A percentile compares a stretch with the other conserved stretches of the same genome.
Evolutionary conservation across 2,329 filamentous ascomycete genomes (phyloP).

Genomic region (Colletotrichum sojae): DNA sequence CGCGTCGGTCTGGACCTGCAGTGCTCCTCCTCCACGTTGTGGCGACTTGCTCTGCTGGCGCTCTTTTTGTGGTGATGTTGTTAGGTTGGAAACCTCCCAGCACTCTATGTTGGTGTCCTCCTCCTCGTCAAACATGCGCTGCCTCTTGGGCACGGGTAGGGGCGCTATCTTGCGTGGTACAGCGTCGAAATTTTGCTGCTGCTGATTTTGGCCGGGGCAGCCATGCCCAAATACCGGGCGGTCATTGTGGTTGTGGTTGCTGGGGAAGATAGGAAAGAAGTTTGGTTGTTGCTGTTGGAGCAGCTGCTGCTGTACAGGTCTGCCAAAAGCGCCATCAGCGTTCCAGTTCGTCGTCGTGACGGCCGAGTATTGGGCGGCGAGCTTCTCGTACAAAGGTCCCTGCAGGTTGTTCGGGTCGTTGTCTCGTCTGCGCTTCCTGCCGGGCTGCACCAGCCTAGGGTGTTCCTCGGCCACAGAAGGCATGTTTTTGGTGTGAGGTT

Average conservation of each 20-base stretch:
- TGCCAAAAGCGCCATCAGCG: conserved; percentile 40
- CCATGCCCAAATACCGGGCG: conserved; percentile 27
- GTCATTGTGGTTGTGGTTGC: conserved; percentile 17
- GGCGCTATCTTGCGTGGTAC: conserved; percentile 31
- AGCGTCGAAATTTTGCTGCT: conserved; percentile 16
- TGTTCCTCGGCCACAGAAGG: conserved; percentile 42
- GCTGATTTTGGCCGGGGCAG: conserved; percentile 11
- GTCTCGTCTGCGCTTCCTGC: conserved; percentile 42
- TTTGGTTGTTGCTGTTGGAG: conserved; percentile 28
- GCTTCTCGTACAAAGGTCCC: conserved; percentile 40
- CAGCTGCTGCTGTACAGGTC: conserved; percentile 37
- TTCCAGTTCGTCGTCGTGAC: conserved; percentile 31
- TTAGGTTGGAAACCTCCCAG: not conserved
- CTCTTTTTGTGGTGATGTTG: conserved; percentile 10
- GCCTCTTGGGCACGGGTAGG: conserved; percentile 30
- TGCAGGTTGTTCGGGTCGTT: conserved; percentile 36
- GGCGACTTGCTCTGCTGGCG: conserved; percentile 32
- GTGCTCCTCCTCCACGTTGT: conserved; percentile 2
- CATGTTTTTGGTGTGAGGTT: conserved; percentile 19
- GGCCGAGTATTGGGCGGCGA: conserved; percentile 40
- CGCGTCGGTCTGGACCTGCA: conserved; percentile 24
- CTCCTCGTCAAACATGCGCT: conserved; percentile 35
- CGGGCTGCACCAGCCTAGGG: conserved; percentile 34
- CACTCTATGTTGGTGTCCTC: not conserved
- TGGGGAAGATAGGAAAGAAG: conserved; percentile 23